phyloP scores from a whole-genome alignment of 371 early-diverging fungal genomes.

The Batkoa obscura region DNA sequence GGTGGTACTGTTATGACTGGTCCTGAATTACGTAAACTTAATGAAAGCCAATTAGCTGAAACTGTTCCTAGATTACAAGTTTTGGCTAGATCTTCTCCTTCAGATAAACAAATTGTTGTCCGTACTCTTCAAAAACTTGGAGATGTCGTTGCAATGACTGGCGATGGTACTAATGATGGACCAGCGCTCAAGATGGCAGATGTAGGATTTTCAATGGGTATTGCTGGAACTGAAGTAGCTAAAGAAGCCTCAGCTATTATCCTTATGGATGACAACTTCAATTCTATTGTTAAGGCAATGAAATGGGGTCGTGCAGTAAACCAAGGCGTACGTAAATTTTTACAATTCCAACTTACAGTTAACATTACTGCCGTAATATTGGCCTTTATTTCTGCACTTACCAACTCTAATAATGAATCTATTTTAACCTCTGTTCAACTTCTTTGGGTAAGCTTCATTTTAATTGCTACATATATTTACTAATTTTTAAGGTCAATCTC shows the following conservation, averaged over 20 bases:
- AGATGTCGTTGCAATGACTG: slow-evolving; percentile 62
- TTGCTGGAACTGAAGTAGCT: slow-evolving; percentile 62
- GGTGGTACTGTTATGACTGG: slow-evolving; percentile 49
- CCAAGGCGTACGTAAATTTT: slow-evolving; percentile 57
- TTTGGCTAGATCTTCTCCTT: slow-evolving; percentile 53
- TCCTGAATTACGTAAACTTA: slow-evolving; percentile 33
- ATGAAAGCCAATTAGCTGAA: slow-evolving; percentile 22
- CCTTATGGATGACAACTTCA: slow-evolving; percentile 63
- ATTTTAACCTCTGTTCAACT: slow-evolving; percentile 54
- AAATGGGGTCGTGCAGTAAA: slow-evolving; percentile 65
- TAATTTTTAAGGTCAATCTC: slow-evolving; percentile 25
- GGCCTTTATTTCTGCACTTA: slow-evolving; percentile 39
- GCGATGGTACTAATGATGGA: slow-evolving; percentile 63
- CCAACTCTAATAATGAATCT: slow-evolving; percentile 19
- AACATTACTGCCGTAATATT: slow-evolving; percentile 50
- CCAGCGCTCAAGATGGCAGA: slow-evolving; percentile 63
- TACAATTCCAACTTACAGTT: slow-evolving; percentile 63
- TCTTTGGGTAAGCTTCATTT: slow-evolving; percentile 23
- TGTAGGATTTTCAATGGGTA: slow-evolving; percentile 68
- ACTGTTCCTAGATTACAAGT: slow-evolving; percentile 42
- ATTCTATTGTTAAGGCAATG: slow-evolving; percentile 51
- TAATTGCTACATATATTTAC: too few species aligned
- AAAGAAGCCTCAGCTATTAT: slow-evolving; percentile 65
- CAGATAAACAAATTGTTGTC: slow-evolving; percentile 52
- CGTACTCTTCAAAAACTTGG: slow-evolving; percentile 32